These are phyloP conservation scores for Backusella westeae DNA, from an alignment of 192 early-diverging fungal genomes.

Conservation along the genomic window DNA sequence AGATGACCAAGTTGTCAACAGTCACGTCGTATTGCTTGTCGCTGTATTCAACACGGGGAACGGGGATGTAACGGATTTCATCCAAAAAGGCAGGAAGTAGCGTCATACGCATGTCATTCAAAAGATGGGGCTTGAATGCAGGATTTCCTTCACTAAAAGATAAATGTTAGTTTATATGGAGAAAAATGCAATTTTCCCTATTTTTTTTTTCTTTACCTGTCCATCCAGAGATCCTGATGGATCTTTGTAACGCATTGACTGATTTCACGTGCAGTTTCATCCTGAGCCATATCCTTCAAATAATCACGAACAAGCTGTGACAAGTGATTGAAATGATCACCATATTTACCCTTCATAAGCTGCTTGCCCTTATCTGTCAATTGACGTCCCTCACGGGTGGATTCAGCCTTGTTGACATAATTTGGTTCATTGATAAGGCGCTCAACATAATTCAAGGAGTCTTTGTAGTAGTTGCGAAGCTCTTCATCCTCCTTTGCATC, in stretches of 20 bases:
- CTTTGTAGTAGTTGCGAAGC: slow-evolving; percentile 25
- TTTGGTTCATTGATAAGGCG: slow-evolving; percentile 35
- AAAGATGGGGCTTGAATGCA: slow-evolving; percentile 42
- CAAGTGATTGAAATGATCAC: slow-evolving; percentile 18
- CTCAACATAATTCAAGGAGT: slow-evolving; percentile 20
- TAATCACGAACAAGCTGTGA: slow-evolving; percentile 24
- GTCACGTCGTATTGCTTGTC: slow-evolving; percentile 41
- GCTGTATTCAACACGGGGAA: slow-evolving; percentile 47
- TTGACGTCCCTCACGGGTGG: slow-evolving; percentile 22
- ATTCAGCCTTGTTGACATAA: slow-evolving; percentile 23
- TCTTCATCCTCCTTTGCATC: slow-evolving; percentile 27
- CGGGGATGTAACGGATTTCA: slow-evolving; percentile 40
- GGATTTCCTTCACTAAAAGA: slow-evolving; percentile 32
- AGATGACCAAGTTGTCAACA: slow-evolving; percentile 40
- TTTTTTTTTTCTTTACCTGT: slow-evolving; percentile 21
- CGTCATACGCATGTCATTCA: slow-evolving; percentile 42
- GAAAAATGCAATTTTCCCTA: neutral
- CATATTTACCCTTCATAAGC: slow-evolving; percentile 32
- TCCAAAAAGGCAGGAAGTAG: slow-evolving; percentile 40
- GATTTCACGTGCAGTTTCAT: slow-evolving; percentile 28
- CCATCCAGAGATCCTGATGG: slow-evolving; percentile 33
- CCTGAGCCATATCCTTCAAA: slow-evolving; percentile 26
- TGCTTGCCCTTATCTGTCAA: slow-evolving; percentile 26
- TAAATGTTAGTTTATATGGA: neutral
- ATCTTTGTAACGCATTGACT: slow-evolving; percentile 31